A percentile compares a stretch with the other conserved stretches of the same genome.
These are phyloP conservation scores for Yarrowia sp. DNA, from an alignment of 805 yeast genomes.

Conservation along the genomic window DNA sequence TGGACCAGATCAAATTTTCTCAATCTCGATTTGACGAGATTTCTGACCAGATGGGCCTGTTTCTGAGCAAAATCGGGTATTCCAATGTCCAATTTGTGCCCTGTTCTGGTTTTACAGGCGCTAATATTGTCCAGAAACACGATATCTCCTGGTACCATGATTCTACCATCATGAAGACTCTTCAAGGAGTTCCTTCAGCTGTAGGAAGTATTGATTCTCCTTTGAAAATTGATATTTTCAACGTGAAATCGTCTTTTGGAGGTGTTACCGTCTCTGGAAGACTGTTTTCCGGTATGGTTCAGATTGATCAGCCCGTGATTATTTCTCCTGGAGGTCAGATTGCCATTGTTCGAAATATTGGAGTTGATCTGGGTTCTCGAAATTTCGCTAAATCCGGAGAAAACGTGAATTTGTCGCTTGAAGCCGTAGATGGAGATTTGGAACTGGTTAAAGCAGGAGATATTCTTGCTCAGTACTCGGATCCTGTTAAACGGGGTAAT, in stretches of 20 bases:
- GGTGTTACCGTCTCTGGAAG: conserved; percentile 60
- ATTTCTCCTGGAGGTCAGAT: conserved; percentile 50
- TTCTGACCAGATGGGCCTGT: conserved; percentile 48
- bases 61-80: conserved; percentile 55
- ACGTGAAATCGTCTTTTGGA: conserved; percentile 52
- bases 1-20: conserved; percentile 63
- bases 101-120: conserved; percentile 66
- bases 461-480: conserved; percentile 52
- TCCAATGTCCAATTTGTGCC: conserved; percentile 55
- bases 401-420: conserved; percentile 55
- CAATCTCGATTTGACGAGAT: conserved; percentile 54
- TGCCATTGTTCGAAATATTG: conserved; percentile 34
- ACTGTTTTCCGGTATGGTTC: conserved; percentile 63
- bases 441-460: conserved; percentile 64
- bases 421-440: conserved; percentile 43
- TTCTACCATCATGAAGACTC: conserved; percentile 44
- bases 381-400: conserved; percentile 42
- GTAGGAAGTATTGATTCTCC: conserved; percentile 38
- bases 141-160: conserved; percentile 48
- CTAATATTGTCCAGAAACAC: conserved; percentile 55
- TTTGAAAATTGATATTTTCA: conserved; percentile 62
- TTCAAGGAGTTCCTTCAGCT: conserved; percentile 35
- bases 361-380: conserved; percentile 29
- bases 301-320: conserved; percentile 64
- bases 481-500: conserved; percentile 48